phyloP scores from a whole-genome alignment of 1,284 basidiomycete genomes.

The Fistulina hepatica region DNA sequence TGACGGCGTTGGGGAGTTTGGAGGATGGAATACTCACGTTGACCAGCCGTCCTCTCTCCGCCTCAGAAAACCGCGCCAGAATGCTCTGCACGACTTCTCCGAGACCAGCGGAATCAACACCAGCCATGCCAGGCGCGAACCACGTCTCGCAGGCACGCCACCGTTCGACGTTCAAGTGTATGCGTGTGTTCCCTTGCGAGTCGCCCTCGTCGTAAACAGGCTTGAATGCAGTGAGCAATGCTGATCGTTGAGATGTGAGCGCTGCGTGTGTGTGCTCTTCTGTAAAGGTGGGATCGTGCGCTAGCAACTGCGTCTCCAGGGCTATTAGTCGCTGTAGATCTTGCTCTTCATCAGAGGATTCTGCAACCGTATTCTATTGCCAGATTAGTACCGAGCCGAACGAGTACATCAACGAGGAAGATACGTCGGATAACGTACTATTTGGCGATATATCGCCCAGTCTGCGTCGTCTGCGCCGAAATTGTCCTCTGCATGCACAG shows the following conservation, averaged over 20 bases:
- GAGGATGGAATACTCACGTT: slow-evolving; percentile 27
- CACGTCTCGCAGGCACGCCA: slow-evolving; percentile 90
- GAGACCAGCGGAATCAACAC: slow-evolving; percentile 89
- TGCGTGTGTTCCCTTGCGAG: slow-evolving; percentile 57
- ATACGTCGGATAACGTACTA: slow-evolving; percentile 39
- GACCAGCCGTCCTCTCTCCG: slow-evolving; percentile 53
- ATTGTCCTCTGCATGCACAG: slow-evolving; percentile 59
- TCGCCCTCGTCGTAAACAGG: slow-evolving; percentile 65
- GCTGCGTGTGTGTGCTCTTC: slow-evolving; percentile 76
- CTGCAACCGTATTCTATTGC: slow-evolving; percentile 63
- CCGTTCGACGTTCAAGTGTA: slow-evolving; percentile 91
- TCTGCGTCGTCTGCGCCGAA: slow-evolving; percentile 96
- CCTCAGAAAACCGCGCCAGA: slow-evolving; percentile 67
- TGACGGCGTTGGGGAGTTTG: background rate
- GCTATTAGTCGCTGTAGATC: slow-evolving; percentile 64
- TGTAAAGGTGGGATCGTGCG: slow-evolving; percentile 79
- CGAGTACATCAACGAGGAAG: background rate
- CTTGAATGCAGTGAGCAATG: slow-evolving; percentile 76
- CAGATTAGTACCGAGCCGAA: slow-evolving; percentile 3
- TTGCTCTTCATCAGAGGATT: slow-evolving; percentile 95
- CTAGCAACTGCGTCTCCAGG: slow-evolving; percentile 76
- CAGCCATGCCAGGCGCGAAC: slow-evolving; percentile 90
- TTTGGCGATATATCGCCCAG: slow-evolving; percentile 97
- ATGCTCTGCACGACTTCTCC: slow-evolving; percentile 86
- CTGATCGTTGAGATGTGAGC: slow-evolving; percentile 65